Evolutionary conservation across 1,284 basidiomycete genomes (phyloP).

Genomic region (Entoloma clypeatum): DNA sequence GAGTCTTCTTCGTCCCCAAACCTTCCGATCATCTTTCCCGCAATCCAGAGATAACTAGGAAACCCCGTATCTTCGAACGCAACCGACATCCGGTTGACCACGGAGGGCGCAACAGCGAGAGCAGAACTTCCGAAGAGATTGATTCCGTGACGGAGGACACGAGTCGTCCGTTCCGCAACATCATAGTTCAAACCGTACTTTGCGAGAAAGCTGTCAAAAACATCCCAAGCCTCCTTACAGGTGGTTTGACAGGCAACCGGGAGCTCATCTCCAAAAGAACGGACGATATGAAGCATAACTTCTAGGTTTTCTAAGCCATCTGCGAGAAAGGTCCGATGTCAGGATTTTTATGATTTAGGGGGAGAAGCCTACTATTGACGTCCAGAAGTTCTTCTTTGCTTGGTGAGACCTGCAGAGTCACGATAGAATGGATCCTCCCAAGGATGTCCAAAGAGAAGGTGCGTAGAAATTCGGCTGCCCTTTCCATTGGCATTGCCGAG

Average conservation of each 20-base stretch:
- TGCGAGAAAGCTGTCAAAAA: slow-evolving; percentile 79
- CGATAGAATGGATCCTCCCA: slow-evolving; percentile 62
- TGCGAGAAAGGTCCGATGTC: slow-evolving; percentile 14
- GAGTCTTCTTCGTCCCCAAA: slow-evolving; percentile 66
- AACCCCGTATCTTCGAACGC: slow-evolving; percentile 82
- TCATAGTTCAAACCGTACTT: slow-evolving; percentile 80
- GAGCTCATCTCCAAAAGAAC: slow-evolving; percentile 76
- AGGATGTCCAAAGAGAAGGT: slow-evolving; percentile 80
- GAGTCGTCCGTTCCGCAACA: slow-evolving; percentile 82
- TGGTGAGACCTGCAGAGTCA: slow-evolving; percentile 44
- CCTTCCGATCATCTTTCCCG: slow-evolving; percentile 74
- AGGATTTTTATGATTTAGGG: slow-evolving; percentile 13
- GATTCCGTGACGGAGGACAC: slow-evolving; percentile 83
- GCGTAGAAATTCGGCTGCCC: slow-evolving; percentile 79
- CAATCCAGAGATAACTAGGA: slow-evolving; percentile 93
- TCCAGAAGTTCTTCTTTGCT: slow-evolving; percentile 63
- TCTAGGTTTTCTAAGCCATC: slow-evolving; percentile 90
- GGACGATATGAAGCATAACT: slow-evolving; percentile 78
- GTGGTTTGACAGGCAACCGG: slow-evolving; percentile 79
- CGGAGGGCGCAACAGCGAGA: slow-evolving; percentile 63
- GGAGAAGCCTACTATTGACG: slow-evolving; percentile 53
- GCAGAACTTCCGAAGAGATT: slow-evolving; percentile 75
- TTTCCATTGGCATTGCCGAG: slow-evolving; percentile 84
- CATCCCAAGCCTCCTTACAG: slow-evolving; percentile 76
- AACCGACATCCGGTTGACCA: slow-evolving; percentile 73